These are phyloP conservation scores for Magnolia officinalis DNA, from an alignment of 164 flowering plant genomes.

Conservation along the genomic window DNA sequence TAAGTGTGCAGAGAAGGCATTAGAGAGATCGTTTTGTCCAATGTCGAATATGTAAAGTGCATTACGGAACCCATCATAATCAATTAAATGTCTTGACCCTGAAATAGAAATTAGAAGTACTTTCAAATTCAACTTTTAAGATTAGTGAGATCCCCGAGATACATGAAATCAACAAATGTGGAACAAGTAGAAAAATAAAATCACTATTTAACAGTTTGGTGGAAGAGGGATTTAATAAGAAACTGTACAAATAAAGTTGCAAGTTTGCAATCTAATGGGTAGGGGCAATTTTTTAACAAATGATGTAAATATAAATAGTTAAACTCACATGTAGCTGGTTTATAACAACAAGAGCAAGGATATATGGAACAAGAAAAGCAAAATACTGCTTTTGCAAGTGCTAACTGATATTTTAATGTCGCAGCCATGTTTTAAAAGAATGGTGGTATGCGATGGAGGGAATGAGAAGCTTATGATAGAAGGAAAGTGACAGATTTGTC, in stretches of 20 bases:
- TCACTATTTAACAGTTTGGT: background rate
- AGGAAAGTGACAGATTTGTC: too few species aligned
- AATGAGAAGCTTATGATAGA: too few species aligned
- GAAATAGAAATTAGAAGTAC: background rate
- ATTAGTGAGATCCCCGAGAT: background rate
- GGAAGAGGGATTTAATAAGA: background rate
- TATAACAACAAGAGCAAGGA: too few species aligned
- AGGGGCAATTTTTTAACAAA: background rate
- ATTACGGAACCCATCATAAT: constrained; percentile 35
- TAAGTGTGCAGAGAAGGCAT: constrained; percentile 33
- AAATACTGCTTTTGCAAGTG: too few species aligned
- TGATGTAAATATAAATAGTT: background rate
- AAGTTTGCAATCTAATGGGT: background rate
- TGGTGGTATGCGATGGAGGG: too few species aligned
- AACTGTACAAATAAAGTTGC: background rate
- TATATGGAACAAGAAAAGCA: too few species aligned
- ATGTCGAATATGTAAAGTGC: constrained; percentile 59
- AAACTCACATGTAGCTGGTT: too few species aligned
- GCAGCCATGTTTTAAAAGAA: too few species aligned
- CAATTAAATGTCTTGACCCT: constrained; percentile 28
- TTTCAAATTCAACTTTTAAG: background rate
- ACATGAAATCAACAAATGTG: background rate
- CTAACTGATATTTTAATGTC: too few species aligned
- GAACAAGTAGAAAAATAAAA: background rate
- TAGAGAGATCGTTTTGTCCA: constrained; percentile 53